Base-by-base conservation (phyloP, 2,329 filamentous ascomycete species). In the Fusarium hainanense region DNA sequence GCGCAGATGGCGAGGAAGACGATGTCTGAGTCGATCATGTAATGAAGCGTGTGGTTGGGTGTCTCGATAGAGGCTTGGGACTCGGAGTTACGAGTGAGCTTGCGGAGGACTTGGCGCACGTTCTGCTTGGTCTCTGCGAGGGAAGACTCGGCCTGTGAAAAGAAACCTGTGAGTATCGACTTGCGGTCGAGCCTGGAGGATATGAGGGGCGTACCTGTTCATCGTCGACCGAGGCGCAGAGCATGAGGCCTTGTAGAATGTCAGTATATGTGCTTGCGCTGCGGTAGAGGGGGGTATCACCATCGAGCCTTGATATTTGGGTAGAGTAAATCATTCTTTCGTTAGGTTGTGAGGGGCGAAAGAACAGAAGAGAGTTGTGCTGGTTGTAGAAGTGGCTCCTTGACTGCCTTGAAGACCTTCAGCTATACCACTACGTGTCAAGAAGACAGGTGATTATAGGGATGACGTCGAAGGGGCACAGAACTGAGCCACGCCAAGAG, bases 1-100 rank as follows among this genome's bases (percentile, higher is more conserved):
- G 98, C 94, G 85, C 93, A 94, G 81, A 99, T 95, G 85, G 92
- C 94, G 75, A 98, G 87, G 85, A 97, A 98, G 83, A 94, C 91
- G 73, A 99, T 87, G 75, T 93, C 90, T 77, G 90, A 86, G 76
- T 91, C 85, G 82, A 99, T 92, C 69, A 95, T 85, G 85, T 97
- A 97, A 87, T 99, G 94, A 79, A 98, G 86, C 66, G 90, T 94
- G 84, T 93, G 94, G 84, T 79, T 76, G 70, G 92, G 90, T 72
- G 90, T 92, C 82, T 98, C 95, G 82, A 99, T 97, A 79, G 89
- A 94, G 58, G 95, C 96, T 83, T 97, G 94, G 49, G 92, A 88
- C 78, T 97, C 95, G 13, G 94, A 92, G 80, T 94, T 96, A 82
- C 92, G 92, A 81, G 90, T 95, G 72, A 99, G 86, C 71, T 93